These are phyloP conservation scores for Colletotrichum coccodes DNA, from an alignment of 2,329 filamentous ascomycete genomes.

Conservation along the genomic window DNA sequence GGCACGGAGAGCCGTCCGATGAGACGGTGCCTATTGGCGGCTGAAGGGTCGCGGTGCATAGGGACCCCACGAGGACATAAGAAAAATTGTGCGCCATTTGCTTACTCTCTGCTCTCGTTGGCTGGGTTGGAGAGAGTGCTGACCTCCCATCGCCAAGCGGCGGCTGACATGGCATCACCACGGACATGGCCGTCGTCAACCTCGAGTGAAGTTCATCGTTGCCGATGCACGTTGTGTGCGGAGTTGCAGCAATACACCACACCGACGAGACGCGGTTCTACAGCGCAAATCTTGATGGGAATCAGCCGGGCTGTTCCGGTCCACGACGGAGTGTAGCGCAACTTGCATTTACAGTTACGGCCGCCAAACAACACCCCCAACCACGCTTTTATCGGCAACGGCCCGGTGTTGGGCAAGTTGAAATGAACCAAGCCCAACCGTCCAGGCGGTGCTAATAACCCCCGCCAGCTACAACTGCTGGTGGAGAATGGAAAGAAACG, in stretches of 20 bases:
- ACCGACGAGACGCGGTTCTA: constrained; percentile 5
- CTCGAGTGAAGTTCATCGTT: background rate
- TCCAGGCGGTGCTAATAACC: background rate
- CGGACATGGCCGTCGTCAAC: constrained; percentile 13
- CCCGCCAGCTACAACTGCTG: background rate
- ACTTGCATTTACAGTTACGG: background rate
- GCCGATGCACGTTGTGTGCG: constrained; percentile 17
- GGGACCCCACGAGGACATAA: background rate
- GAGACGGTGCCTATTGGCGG: background rate
- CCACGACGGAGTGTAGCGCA: background rate
- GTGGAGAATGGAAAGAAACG: background rate
- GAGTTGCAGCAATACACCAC: background rate
- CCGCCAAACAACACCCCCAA: background rate
- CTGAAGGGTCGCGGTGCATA: background rate
- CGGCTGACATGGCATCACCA: constrained; percentile 2
- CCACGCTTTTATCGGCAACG: background rate
- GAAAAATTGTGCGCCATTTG: background rate
- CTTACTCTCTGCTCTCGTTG: background rate
- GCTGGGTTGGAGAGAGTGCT: constrained; percentile 13
- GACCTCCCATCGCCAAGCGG: constrained; percentile 17
- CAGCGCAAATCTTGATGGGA: background rate
- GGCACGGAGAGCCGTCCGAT: constrained; percentile 10
- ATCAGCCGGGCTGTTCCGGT: background rate
- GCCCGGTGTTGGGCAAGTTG: background rate
- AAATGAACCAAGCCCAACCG: background rate